A percentile compares a stretch with the other conserved stretches of the same genome.
Conservation (phyloP, 352 stramenopile species). For the Plasmopara viticola region DNA sequence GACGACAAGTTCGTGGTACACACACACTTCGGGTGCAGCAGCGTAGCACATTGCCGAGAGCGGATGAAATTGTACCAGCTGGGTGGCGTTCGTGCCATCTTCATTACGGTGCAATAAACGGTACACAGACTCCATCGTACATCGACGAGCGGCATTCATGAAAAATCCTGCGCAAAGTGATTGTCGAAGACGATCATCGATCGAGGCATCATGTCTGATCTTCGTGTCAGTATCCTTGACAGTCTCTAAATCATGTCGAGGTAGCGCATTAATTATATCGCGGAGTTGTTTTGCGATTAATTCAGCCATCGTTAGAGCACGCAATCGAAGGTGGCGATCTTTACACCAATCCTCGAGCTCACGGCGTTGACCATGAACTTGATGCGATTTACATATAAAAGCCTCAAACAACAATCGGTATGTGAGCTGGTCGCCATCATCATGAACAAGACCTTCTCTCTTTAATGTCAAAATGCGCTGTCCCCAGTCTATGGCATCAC, state of each 20-base stretch:
- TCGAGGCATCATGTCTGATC: conserved; percentile 6
- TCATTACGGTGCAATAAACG: conserved; percentile 23
- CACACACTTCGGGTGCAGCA: conserved; percentile 40
- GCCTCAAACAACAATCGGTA: conserved; percentile 38
- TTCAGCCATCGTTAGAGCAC: conserved; percentile 46
- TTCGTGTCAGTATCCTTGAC: conserved; percentile 8
- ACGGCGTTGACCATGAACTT: conserved; percentile 9
- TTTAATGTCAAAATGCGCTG: conserved; percentile 37
- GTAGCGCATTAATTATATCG: conserved; percentile 41
- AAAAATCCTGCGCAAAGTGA: conserved; percentile 63
- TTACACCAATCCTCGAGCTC: conserved; percentile 51
- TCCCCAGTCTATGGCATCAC: conserved; percentile 22
- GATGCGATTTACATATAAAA: conserved; percentile 24
- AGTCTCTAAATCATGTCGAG: conserved; percentile 25
- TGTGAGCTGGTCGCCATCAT: conserved; percentile 54
- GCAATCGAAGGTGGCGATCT: conserved; percentile 34
- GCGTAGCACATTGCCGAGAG: conserved; percentile 46
- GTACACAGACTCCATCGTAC: conserved; percentile 61
- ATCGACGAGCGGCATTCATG: conserved; percentile 50
- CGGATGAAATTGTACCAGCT: conserved; percentile 66
- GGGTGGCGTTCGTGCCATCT: conserved; percentile 16
- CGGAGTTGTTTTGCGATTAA: conserved; percentile 52
- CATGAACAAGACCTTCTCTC: conserved; percentile 38
- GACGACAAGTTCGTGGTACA: conserved; percentile 71
- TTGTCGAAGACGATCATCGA: conserved; percentile 34